phyloP scores from a whole-genome alignment of 2,329 filamentous ascomycete species.

The Penicillium sumatraense region DNA sequence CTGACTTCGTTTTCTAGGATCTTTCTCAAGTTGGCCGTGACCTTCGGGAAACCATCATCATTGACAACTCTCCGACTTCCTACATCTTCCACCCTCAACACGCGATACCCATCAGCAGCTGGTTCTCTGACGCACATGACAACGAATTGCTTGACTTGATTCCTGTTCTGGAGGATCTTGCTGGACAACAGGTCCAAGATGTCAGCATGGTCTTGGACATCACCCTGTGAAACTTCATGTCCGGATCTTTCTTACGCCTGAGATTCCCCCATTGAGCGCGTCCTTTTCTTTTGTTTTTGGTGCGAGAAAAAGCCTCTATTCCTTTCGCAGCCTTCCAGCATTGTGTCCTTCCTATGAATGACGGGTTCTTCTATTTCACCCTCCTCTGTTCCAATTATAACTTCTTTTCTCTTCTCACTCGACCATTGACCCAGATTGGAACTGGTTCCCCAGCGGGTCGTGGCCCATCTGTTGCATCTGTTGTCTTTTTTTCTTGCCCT shows the following conservation, averaged over 20 bases:
- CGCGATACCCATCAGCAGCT: constrained; percentile 98
- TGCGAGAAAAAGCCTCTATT: constrained; percentile 28
- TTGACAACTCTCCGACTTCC: constrained; percentile 98
- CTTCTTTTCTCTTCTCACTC: constrained; percentile 19
- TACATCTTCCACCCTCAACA: constrained; percentile 99
- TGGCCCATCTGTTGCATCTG: constrained; percentile 23
- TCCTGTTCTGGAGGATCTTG: constrained; percentile 95
- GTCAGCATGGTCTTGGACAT: constrained; percentile 98
- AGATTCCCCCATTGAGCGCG: constrained; percentile 36
- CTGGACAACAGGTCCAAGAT: constrained; percentile 84
- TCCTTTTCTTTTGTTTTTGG: constrained; percentile 28
- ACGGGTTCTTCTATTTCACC: constrained; percentile 9
- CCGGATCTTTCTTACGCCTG: constrained; percentile 33
- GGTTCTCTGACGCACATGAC: constrained; percentile 99
- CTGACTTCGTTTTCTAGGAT: too few species aligned
- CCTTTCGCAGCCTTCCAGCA: constrained; percentile 19
- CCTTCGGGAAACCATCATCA: constrained; percentile 97
- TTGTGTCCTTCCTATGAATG: constrained; percentile 3
- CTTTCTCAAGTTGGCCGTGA: constrained; percentile 95
- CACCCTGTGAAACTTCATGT: constrained; percentile 56
- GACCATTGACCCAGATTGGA: constrained; percentile 21
- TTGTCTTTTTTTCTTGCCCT: constrained; percentile 10
- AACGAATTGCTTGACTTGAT: constrained; percentile 98
- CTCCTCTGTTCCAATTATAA: constrained; percentile 9
- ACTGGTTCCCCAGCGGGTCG: constrained; percentile 24